phyloP scores from a whole-genome alignment of 2,329 filamentous ascomycete genomes.

The Didymella keratinophila region DNA sequence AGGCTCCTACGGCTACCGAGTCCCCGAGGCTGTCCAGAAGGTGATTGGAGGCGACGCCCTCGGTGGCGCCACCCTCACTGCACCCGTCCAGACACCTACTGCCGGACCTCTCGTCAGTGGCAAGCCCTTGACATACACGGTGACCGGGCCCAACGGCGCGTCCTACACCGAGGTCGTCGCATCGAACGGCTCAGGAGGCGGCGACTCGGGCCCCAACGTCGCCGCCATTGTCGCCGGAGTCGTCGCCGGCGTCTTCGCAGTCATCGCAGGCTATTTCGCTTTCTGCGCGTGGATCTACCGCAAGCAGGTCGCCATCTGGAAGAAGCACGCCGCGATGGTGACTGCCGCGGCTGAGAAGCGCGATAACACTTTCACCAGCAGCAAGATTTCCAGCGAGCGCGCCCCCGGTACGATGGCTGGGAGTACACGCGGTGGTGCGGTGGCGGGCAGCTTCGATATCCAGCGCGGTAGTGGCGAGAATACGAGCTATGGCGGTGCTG shows the following conservation, averaged over 20 bases:
- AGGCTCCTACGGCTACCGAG: constrained; percentile 70
- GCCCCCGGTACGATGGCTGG: constrained; percentile 26
- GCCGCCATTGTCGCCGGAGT: constrained; percentile 66
- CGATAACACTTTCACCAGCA: constrained; percentile 35
- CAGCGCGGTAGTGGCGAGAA: constrained; percentile 24
- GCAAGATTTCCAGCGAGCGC: constrained; percentile 39
- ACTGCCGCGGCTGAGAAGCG: constrained; percentile 60
- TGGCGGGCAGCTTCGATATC: constrained; percentile 33
- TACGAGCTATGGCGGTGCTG: constrained; percentile 30
- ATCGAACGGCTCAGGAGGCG: constrained; percentile 29
- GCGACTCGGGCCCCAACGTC: constrained; percentile 54
- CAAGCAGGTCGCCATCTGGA: constrained; percentile 73
- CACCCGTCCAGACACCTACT: constrained; percentile 69
- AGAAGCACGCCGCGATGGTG: constrained; percentile 71
- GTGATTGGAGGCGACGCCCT: constrained; percentile 72
- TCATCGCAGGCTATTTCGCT: constrained; percentile 70
- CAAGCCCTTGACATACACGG: constrained; percentile 72
- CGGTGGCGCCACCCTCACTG: constrained; percentile 74
- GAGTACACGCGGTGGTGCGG: constrained; percentile 27
- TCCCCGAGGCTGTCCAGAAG: constrained; percentile 69
- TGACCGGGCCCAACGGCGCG: constrained; percentile 55
- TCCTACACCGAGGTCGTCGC: constrained; percentile 50
- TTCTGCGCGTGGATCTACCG: constrained; percentile 79
- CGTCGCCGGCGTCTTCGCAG: constrained; percentile 70
- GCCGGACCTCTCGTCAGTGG: constrained; percentile 76